These are phyloP conservation scores for Auriscalpium orientale DNA, from an alignment of 768 basidiomycete species.

Conservation along the genomic window DNA sequence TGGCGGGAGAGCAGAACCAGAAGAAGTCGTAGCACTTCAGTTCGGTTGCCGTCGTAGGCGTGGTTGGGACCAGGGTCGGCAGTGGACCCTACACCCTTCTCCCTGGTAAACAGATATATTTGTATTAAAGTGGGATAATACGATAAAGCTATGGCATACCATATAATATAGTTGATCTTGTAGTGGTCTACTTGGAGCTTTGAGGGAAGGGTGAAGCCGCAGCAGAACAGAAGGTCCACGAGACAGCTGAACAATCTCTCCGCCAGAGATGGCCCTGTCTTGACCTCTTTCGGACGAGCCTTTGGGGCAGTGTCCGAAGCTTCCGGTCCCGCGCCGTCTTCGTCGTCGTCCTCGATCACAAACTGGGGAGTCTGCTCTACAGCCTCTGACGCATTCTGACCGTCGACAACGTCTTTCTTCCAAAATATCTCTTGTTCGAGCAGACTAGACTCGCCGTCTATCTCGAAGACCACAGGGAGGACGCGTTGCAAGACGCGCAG, in stretches of 20 bases:
- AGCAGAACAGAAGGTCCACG: conserved; percentile 87
- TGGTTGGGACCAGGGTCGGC: conserved; percentile 57
- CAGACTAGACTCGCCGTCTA: conserved; percentile 59
- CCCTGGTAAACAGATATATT: conserved; percentile 42
- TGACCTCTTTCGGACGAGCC: conserved; percentile 28
- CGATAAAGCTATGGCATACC: conserved; percentile 41
- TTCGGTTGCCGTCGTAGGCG: conserved; percentile 71
- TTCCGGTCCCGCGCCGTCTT: conserved; percentile 27
- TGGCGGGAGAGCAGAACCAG: conserved; percentile 85
- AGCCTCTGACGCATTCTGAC: conserved; percentile 18
- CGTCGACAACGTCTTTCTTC: conserved; percentile 42
- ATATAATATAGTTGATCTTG: conserved; percentile 83
- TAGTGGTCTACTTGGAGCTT: conserved; percentile 71
- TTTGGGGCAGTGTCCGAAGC: background rate
- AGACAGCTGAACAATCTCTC: conserved; percentile 74
- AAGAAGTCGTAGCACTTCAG: conserved; percentile 83
- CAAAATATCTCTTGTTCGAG: conserved; percentile 82
- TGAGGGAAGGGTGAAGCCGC: conserved; percentile 84
- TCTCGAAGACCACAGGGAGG: conserved; percentile 83
- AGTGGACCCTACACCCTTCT: conserved; percentile 90
- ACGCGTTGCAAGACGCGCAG: conserved; percentile 85
- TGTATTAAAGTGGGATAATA: background rate
- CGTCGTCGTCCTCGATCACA: conserved; percentile 85
- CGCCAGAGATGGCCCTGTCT: conserved; percentile 64
- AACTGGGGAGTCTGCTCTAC: conserved; percentile 49